Conservation (phyloP, 495 filamentous ascomycete species). For the Lentithecium fluviatile region DNA sequence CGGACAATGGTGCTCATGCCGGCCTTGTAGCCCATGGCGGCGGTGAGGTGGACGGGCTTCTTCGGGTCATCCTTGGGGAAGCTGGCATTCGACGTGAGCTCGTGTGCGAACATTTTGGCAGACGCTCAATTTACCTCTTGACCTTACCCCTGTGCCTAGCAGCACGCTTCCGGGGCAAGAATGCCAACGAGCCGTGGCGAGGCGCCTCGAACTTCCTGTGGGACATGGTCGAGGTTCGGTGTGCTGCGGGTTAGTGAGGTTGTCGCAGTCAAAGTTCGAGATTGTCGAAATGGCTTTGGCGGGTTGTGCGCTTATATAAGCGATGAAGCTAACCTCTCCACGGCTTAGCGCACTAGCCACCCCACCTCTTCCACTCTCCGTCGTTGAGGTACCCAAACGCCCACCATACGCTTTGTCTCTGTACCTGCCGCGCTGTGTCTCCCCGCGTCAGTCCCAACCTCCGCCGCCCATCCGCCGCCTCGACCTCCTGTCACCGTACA, state of each 20-base stretch:
- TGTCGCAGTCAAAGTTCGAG: slow-evolving; percentile 5
- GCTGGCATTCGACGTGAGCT: slow-evolving; percentile 49
- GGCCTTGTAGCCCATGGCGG: slow-evolving; percentile 99
- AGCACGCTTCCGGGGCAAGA: slow-evolving; percentile 94
- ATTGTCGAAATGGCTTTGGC: slow-evolving; percentile 6
- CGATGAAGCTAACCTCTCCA: neutral
- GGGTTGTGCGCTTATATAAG: slow-evolving; percentile 2
- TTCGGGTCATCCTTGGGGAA: slow-evolving; percentile 99
- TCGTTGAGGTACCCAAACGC: neutral
- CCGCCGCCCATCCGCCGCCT: neutral
- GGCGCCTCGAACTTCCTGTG: slow-evolving; percentile 67
- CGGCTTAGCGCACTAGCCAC: neutral
- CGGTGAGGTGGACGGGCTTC: slow-evolving; percentile 98
- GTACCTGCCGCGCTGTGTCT: neutral
- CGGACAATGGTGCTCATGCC: slow-evolving; percentile 99
- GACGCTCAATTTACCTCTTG: slow-evolving; percentile 68
- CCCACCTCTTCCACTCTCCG: slow-evolving; percentile 2
- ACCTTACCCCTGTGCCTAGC: slow-evolving; percentile 96
- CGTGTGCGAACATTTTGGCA: slow-evolving; percentile 10
- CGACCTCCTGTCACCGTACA: neutral
- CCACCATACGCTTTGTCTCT: neutral
- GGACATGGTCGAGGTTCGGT: slow-evolving; percentile 35
- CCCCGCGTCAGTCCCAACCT: neutral
- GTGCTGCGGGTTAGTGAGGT: slow-evolving; percentile 30
- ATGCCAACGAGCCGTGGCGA: slow-evolving; percentile 97